Evolutionary conservation across 768 basidiomycete genomes (phyloP).

Genomic region (Tremella mesenterica): DNA sequence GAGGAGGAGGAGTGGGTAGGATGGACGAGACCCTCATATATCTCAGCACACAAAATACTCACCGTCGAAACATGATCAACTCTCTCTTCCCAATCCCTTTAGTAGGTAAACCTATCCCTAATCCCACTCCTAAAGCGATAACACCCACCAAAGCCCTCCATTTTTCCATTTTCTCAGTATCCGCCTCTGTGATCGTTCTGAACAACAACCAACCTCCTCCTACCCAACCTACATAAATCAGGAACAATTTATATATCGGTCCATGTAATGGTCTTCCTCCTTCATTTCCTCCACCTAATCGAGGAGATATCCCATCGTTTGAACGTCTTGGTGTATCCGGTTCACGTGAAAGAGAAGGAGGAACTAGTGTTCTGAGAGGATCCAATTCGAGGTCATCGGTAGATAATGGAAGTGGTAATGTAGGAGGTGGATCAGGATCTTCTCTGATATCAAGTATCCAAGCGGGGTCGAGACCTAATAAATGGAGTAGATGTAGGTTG

Average conservation of each 20-base stretch:
- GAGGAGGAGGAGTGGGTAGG: too few relatives aligned
- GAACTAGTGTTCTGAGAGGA: neutral
- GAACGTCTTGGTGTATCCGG: slow-evolving; percentile 1
- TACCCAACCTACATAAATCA: slow-evolving; percentile 56
- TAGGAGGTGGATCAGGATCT: neutral
- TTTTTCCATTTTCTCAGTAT: slow-evolving; percentile 57
- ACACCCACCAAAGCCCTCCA: slow-evolving; percentile 70
- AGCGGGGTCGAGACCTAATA: slow-evolving; percentile 64
- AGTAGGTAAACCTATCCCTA: slow-evolving; percentile 61
- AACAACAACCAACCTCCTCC: slow-evolving; percentile 63
- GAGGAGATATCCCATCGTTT: neutral
- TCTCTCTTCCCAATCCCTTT: slow-evolving; percentile 57
- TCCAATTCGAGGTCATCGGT: slow-evolving; percentile 7
- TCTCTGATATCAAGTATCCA: slow-evolving; percentile 55
- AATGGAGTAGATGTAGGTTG: slow-evolving; percentile 75
- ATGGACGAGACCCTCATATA: too few relatives aligned
- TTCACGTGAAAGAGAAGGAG: neutral
- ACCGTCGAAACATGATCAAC: slow-evolving; percentile 71
- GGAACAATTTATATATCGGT: slow-evolving; percentile 57
- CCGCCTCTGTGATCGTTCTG: slow-evolving; percentile 54
- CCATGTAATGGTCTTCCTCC: slow-evolving; percentile 12
- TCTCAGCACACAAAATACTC: too few relatives aligned
- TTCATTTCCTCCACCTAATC: slow-evolving; percentile 4
- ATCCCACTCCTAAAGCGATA: slow-evolving; percentile 54
- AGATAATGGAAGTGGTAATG: neutral